Percentiles rank a stretch among this genome's conserved stretches.
Evolutionary conservation across 192 early-diverging fungal genomes (phyloP).

Genomic region (Linnemannia schmuckeri): DNA sequence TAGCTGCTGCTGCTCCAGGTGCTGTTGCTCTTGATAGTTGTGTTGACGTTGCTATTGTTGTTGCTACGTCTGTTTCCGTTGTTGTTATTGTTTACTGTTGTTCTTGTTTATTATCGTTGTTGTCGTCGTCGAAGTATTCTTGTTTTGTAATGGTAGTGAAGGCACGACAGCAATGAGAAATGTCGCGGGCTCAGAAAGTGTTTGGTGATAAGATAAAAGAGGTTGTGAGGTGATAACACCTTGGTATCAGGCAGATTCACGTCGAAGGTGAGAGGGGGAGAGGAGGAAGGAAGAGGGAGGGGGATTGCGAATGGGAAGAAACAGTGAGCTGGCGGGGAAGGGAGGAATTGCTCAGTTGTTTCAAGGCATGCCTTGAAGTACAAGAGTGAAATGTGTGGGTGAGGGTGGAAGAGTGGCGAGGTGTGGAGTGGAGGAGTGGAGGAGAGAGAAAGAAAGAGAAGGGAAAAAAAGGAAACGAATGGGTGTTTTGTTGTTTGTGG

Average conservation of each 20-base stretch:
- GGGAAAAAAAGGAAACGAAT: too few relatives aligned
- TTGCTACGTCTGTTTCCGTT: neutral
- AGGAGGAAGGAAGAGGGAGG: neutral
- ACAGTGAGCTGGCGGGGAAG: neutral
- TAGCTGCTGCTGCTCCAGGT: neutral
- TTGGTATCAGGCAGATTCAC: neutral
- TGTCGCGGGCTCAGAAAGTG: neutral
- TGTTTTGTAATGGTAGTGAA: too few relatives aligned
- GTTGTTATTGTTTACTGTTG: neutral
- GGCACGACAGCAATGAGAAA: neutral
- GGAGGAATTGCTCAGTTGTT: neutral
- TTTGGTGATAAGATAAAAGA: neutral
- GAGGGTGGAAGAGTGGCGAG: too few relatives aligned
- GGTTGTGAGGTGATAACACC: neutral
- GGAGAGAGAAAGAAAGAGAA: too few relatives aligned
- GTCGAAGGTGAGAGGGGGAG: neutral
- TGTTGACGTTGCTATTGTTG: neutral
- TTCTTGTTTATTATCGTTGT: neutral
- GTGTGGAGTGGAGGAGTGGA: neutral
- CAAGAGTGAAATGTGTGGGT: too few relatives aligned
- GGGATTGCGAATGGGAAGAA: neutral
- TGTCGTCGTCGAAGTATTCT: too few relatives aligned
- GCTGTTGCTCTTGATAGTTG: neutral
- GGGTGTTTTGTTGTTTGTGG: neutral
- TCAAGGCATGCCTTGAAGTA: neutral